Percentiles rank a stretch among this genome's conserved stretches.
Evolutionary conservation across 1,284 basidiomycete species (phyloP).

Genomic region (Cryptococcus sp.): DNA sequence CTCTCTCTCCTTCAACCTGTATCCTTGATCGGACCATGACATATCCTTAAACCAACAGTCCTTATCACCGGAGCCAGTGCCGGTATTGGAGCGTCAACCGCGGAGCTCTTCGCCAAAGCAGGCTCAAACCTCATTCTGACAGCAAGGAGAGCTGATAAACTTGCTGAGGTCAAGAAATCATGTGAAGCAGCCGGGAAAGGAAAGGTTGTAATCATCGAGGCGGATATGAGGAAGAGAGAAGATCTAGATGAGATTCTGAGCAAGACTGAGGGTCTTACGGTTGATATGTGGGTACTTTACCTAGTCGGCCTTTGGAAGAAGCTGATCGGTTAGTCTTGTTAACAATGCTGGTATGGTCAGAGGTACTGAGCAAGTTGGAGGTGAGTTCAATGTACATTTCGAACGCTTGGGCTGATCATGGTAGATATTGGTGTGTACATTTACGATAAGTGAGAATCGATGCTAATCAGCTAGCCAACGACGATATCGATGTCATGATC

Average conservation of each 20-base stretch:
- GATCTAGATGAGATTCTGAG: conserved; percentile 25
- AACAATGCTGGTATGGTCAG: conserved; percentile 48
- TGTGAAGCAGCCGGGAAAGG: conserved; percentile 24
- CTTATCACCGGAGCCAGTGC: conserved; percentile 43
- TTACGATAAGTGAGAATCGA: neutral
- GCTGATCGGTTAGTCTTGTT: conserved; percentile 31
- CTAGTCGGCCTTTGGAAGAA: neutral
- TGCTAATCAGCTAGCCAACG: conserved; percentile 17
- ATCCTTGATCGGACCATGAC: too few relatives aligned
- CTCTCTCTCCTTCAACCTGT: too few relatives aligned
- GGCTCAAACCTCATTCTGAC: conserved; percentile 40
- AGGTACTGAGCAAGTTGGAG: conserved; percentile 44
- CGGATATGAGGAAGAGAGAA: conserved; percentile 35
- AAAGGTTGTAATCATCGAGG: conserved; percentile 33
- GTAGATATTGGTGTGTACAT: conserved; percentile 28
- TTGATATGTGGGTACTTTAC: conserved; percentile 35
- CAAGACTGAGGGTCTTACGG: conserved; percentile 27
- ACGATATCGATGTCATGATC: conserved; percentile 65
- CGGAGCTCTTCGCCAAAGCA: conserved; percentile 35
- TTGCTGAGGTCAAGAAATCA: conserved; percentile 28
- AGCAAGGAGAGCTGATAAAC: conserved; percentile 34
- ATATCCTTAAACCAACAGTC: conserved; percentile 16
- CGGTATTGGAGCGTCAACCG: conserved; percentile 43
- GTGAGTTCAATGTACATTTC: conserved; percentile 14
- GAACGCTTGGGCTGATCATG: neutral